Conservation (phyloP, 345 rosid species). For the Corchorus olitorius region DNA sequence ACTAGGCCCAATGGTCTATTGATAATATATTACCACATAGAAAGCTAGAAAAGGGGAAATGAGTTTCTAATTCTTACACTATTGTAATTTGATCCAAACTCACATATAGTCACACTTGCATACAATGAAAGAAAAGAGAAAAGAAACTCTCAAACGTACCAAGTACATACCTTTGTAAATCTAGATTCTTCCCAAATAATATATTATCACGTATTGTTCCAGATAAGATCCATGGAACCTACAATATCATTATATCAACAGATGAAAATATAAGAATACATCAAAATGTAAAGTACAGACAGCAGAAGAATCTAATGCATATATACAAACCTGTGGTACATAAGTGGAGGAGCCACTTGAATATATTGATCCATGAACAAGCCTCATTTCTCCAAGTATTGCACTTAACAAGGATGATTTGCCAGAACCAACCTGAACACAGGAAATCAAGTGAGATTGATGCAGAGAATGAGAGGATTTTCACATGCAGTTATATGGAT, state of each 20-base stretch:
- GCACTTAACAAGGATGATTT: slow-evolving; percentile 85
- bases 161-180: slow-evolving; percentile 56
- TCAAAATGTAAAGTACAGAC: slow-evolving; percentile 18
- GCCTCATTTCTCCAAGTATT: slow-evolving; percentile 68
- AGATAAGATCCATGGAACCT: slow-evolving; percentile 95
- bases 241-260: slow-evolving; percentile 29
- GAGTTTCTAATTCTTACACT: background rate
- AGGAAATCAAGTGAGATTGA: slow-evolving; percentile 20
- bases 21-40: background rate
- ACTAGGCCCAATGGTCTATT: background rate
- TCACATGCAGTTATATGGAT: background rate
- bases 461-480: background rate
- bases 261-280: slow-evolving; percentile 23
- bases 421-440: slow-evolving; percentile 89
- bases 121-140: background rate
- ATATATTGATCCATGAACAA: slow-evolving; percentile 60
- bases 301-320: slow-evolving; percentile 18
- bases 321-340: slow-evolving; percentile 78
- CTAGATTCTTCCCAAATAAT: slow-evolving; percentile 65
- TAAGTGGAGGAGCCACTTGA: slow-evolving; percentile 67
- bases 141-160: slow-evolving; percentile 11
- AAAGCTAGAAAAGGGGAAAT: background rate
- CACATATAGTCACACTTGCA: background rate
- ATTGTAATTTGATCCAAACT: background rate
- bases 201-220: slow-evolving; percentile 84